These are phyloP conservation scores for Trichoderma aggressivum DNA, from an alignment of 2,329 filamentous ascomycete genomes.

Conservation along the genomic window DNA sequence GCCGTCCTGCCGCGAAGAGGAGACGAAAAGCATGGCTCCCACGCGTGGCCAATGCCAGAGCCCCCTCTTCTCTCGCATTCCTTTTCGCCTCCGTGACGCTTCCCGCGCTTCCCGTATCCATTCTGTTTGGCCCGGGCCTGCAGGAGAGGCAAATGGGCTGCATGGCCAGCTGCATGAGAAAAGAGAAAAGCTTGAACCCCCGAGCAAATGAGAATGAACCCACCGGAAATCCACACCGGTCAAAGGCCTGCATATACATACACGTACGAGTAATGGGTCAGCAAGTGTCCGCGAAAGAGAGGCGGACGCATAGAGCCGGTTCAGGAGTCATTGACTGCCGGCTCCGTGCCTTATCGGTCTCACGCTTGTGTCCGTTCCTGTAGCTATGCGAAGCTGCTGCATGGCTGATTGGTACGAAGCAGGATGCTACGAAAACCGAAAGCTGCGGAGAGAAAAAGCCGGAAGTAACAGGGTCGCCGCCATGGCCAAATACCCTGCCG, in stretches of 20 bases:
- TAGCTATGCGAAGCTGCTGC: neutral
- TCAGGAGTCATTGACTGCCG: neutral
- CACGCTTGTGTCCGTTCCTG: neutral
- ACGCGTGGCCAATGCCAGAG: neutral
- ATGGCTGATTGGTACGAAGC: neutral
- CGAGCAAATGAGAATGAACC: neutral
- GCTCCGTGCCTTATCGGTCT: neutral
- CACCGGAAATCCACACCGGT: constrained; percentile 3
- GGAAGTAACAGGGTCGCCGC: neutral
- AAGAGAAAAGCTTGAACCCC: neutral
- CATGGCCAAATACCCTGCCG: neutral
- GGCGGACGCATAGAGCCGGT: neutral
- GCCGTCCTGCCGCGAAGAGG: neutral
- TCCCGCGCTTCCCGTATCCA: neutral
- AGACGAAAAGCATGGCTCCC: neutral
- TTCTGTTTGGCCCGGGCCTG: neutral
- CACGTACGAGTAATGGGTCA: too few relatives aligned
- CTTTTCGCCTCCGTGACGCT: constrained; percentile 1
- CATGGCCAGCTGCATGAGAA: neutral
- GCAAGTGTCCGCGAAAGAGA: neutral
- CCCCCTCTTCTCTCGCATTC: neutral
- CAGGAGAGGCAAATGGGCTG: neutral
- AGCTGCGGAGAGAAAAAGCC: neutral
- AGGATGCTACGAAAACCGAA: neutral
- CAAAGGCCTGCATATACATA: neutral